Percentiles rank a stretch among this genome's conserved stretches.
Evolutionary conservation across 306 rosid genomes (phyloP).

Genomic region (Cucurbita ficifolia): DNA sequence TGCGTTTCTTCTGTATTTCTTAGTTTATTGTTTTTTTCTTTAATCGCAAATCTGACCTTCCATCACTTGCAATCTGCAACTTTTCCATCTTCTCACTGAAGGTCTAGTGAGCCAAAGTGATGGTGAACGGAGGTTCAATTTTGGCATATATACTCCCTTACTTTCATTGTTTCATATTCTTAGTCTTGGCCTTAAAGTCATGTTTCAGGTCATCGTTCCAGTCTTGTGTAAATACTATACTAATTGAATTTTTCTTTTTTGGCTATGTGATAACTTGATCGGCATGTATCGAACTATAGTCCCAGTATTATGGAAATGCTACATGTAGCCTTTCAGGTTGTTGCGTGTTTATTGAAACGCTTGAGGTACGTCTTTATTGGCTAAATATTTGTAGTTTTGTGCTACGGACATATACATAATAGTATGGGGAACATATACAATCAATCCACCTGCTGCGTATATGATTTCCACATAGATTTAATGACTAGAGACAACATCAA

Average conservation of each 20-base stretch:
- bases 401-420: neutral
- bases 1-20: neutral
- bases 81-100: conserved; percentile 62
- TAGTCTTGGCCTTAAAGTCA: neutral
- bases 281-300: neutral
- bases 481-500: neutral
- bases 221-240: neutral
- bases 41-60: conserved; percentile 9
- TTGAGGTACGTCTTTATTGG: neutral
- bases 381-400: neutral
- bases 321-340: neutral
- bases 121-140: conserved; percentile 76
- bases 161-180: neutral
- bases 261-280: neutral
- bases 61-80: conserved; percentile 42
- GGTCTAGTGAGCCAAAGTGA: conserved; percentile 61
- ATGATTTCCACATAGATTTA: neutral
- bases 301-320: neutral
- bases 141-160: neutral
- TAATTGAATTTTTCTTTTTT: neutral
- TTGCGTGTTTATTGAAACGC: neutral
- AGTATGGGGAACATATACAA: neutral
- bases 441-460: neutral
- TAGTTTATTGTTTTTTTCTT: conserved; percentile 7
- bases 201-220: neutral